Base-by-base conservation (phyloP, 1,139 yeast genomes). In the Blastobotrys proliferans region DNA sequence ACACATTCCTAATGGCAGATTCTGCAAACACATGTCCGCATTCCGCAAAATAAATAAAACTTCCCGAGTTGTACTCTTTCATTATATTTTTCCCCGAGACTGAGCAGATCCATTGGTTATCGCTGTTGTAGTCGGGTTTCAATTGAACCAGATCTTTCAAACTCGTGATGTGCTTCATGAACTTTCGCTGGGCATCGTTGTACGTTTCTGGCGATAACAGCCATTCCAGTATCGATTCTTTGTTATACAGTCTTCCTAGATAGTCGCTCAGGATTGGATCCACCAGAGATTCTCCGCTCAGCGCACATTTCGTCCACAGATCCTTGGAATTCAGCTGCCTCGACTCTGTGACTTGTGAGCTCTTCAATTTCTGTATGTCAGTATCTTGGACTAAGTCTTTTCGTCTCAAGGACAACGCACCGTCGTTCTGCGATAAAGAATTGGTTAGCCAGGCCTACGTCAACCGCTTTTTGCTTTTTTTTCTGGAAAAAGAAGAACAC, bases 261-360 rank as follows among this genome's bases (percentile, higher is more conserved):
- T 71, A 82, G 62, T 87, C 96, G 24, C 88, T 76, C 5, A 83
- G 85, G 2, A 86, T 67, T 0, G 82, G 85, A 5, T 58, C 60
- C 8, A 49, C 54, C 17, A 78, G 62, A 9, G 58, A 60, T 18
- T 62, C 61, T 2, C 67, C 67, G 1, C 74, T 64, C 17, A 79
- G 51, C 3, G 64, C 57, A 49, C 83, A 77, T 4, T 60, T 59
- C 41, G 68, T 57, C 76, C 81, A 69, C 30, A 54, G 43, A 34
- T 58, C 62, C n/a, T 42, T 50, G 17, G 52, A 49, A 35, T 56
- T 55, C 37, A 52, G 51, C 44, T 60, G 56, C 48, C 44, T 49
- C 46, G 43, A 48, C 43, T 51, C 61, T 13, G 10, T 4, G 44
- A 51, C 51, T 24, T 45, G 46, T 45, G 55, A 54, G 19, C 57